phyloP scores from a whole-genome alignment of 2,329 filamentous ascomycete species.

The Aureobasidium uvarum region DNA sequence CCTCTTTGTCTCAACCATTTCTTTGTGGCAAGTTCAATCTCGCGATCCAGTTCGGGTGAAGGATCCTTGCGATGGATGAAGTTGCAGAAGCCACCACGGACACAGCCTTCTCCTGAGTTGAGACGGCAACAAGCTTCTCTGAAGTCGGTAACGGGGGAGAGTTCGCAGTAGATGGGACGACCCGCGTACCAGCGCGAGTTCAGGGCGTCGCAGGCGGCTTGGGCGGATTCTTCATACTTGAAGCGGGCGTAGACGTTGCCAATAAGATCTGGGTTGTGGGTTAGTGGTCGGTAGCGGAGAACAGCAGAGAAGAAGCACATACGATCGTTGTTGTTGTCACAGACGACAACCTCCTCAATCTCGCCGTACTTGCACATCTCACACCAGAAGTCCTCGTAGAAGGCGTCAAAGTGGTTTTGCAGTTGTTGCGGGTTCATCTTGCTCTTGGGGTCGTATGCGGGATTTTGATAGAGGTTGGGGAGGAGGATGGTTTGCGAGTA shows the following conservation, averaged over 20 bases:
- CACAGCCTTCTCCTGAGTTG: constrained; percentile 92
- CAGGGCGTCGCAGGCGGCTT: constrained; percentile 88
- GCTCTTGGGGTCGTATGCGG: constrained; percentile 92
- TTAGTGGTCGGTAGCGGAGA: background rate
- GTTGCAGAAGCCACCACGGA: constrained; percentile 96
- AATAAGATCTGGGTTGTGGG: constrained; percentile 67
- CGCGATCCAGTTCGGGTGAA: constrained; percentile 78
- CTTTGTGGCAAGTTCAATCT: constrained; percentile 84
- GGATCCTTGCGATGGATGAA: constrained; percentile 99
- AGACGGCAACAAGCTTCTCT: constrained; percentile 94
- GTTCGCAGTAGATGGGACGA: constrained; percentile 95
- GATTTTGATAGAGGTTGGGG: constrained; percentile 98
- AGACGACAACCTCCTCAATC: constrained; percentile 95
- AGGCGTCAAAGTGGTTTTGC: constrained; percentile 99
- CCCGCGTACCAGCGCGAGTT: constrained; percentile 97
- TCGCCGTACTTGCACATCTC: constrained; percentile 99
- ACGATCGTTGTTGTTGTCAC: constrained; percentile 99
- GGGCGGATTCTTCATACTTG: constrained; percentile 98
- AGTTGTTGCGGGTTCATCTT: constrained; percentile 96
- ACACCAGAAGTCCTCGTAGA: constrained; percentile 99
- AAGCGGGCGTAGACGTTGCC: constrained; percentile 99
- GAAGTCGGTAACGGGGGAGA: constrained; percentile 96
- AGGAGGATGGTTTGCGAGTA: constrained; percentile 98
- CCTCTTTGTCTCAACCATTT: constrained; percentile 91
- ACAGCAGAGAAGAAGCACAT: constrained; percentile 42